Evolutionary conservation across 768 basidiomycete genomes (phyloP), one percentile per base, ranked within the genome.

Genomic region (Leccinum boreale): DNA sequence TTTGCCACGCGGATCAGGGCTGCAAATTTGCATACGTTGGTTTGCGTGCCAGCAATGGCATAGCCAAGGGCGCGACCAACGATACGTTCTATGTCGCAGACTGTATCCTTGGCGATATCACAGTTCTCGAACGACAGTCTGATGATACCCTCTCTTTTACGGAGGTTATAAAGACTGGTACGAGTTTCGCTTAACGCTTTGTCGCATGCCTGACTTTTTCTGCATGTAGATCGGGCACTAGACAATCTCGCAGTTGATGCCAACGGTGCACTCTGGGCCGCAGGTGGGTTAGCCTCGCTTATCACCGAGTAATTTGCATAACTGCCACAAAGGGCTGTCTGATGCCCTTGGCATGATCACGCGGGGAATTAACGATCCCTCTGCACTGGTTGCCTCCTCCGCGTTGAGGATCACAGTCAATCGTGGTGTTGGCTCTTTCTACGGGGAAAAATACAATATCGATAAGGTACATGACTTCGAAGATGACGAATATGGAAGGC

Each of bases 31-130:
- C 82, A 2, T 77, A 81, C 15, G 66, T 69, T 26, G 75, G 78
- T n/a, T 67, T 89, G 55, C 74, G 69, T 49, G 77, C 74, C 51
- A 80, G 74, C 59, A 91, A 90, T 64, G 90, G 90, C 5, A 87
- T 89, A 52, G 77, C 78, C 7, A 73, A 73, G 29, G 81, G 79
- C 10, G 46, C 59, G 17, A 28, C 50, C 17, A 85, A 88, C 58
- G 85, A 81, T n/a, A 85, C 85, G 0, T 73, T 88, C 59, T 90
- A 89, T 65, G 81, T 88, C 21, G 79, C 76, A 4, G 81, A 78
- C 58, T 67, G 68, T 12, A 45, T 76, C n/a, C 59, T 62, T 1
- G 85, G 84, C 3, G 72, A 68, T 10, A 62, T 90, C 28, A 76
- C 67, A 36, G 73, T 87, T 48, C 73, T 89, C 21, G 84, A 90